Base-by-base conservation (phyloP, 352 stramenopile genomes). In the Blastocystis sp. region DNA sequence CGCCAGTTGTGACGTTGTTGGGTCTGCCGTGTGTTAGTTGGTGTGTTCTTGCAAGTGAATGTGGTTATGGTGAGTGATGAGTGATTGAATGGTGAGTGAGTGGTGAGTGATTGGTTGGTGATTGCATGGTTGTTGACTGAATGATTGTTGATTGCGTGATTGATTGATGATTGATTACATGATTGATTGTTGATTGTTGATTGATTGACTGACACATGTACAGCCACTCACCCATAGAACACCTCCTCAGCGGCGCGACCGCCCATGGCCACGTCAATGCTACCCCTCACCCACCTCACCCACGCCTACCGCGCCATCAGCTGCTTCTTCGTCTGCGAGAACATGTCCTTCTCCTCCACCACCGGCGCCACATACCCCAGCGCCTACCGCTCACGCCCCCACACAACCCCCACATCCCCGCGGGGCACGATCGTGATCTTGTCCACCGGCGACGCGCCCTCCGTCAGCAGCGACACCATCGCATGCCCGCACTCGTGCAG, bases 381-480 rank as follows among this genome's bases (percentile, higher is more conserved):
- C 19, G 66, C 66, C 66, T 77, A n/a, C 2, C 34, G 38, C 42
- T 24, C 34, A 77, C 60, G 1, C 65, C 93, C 97, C 3, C 92
- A 3, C 28, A 34, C 28, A 34, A 0, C 28, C 28, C 28, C 28
- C 28, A 34, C 28, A 34, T 34, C 28, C 0, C 97, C 97, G 24
- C 97, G 94, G n/a, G 97, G 96, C 94, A 99, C 98, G 89, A 99
- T 99, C 3, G 97, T 99, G 11, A 96, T 97, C 91, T 99, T 99
- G 92, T 99, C 97, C 87, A 99, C 95, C 0, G 95, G 95, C 76
- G 97, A 92, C 7, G 96, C 95, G 28, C 95, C 96, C 0, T 95
- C 93, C 1, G 96, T 98, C 77, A 98, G 92, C 3, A 94, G 90
- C 6, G 95, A 96, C 6, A 98, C 94, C 61, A 99, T 92, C 1